Conservation (phyloP, 176 grass and related monocot species). For the Eremochloa ophiuroides region DNA sequence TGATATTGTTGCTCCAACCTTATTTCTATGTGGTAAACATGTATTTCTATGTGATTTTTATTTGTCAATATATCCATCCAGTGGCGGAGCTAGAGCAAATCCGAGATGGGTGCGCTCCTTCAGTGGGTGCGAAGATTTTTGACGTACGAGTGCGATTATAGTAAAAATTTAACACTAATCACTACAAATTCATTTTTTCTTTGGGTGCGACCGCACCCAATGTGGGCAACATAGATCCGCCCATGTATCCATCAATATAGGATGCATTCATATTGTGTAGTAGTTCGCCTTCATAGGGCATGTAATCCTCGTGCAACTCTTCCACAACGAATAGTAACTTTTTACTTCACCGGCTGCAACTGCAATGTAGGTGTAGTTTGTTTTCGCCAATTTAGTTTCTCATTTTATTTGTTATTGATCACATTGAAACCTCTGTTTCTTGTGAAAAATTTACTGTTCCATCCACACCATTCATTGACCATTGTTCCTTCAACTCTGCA, state of each 20-base stretch:
- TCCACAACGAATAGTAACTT: not conserved
- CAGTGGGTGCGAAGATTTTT: no score
- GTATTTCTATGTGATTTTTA: not conserved
- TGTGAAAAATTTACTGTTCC: not conserved
- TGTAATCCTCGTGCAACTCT: not conserved
- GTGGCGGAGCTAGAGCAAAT: no score
- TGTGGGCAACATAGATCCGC: no score
- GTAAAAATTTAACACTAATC: no score
- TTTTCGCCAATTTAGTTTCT: not conserved
- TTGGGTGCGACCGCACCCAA: no score
- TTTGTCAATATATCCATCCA: not conserved
- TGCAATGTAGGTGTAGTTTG: not conserved
- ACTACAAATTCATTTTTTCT: no score
- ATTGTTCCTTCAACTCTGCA: constrained; percentile 34
- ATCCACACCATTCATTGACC: not conserved
- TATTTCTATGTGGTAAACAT: not conserved
- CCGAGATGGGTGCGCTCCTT: no score
- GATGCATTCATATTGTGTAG: not conserved
- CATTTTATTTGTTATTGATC: not conserved
- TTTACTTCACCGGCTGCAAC: not conserved
- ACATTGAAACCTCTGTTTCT: not conserved
- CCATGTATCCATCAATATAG: not conserved
- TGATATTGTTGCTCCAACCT: not conserved
- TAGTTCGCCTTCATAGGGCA: not conserved
- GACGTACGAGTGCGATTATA: no score